Evolutionary conservation across 2,329 filamentous ascomycete genomes (phyloP).

Genomic region (Colletotrichum salicis): DNA sequence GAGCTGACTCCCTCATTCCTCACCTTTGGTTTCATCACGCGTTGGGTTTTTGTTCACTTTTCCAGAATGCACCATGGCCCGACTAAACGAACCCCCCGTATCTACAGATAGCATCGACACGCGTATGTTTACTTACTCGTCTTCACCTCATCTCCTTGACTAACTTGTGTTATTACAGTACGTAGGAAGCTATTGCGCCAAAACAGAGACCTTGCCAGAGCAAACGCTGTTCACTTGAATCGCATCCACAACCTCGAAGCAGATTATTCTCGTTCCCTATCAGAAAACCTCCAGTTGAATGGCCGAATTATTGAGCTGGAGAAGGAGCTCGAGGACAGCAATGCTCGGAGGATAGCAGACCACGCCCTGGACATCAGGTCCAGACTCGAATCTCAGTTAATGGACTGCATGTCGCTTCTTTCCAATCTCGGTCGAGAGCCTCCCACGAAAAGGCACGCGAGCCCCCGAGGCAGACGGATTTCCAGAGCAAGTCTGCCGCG

Average conservation of each 20-base stretch:
- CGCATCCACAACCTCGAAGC: constrained; percentile 81
- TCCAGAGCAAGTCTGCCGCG: constrained; percentile 37
- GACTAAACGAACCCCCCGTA: constrained; percentile 79
- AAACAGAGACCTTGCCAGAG: constrained; percentile 84
- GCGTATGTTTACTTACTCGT: constrained; percentile 60
- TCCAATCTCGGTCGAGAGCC: constrained; percentile 72
- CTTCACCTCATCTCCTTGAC: constrained; percentile 31
- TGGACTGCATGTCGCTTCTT: constrained; percentile 75
- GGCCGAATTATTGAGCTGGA: constrained; percentile 77
- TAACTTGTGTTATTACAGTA: constrained; percentile 59
- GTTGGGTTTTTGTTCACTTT: not conserved
- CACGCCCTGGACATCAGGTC: constrained; percentile 76
- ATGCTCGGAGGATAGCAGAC: constrained; percentile 68
- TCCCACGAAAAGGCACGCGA: constrained; percentile 58
- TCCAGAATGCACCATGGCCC: constrained; percentile 72
- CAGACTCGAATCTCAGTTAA: constrained; percentile 77
- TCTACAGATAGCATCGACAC: constrained; percentile 77
- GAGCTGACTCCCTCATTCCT: constrained; percentile 25
- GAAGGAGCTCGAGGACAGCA: constrained; percentile 71
- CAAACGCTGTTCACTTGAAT: constrained; percentile 80
- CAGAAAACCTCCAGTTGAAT: constrained; percentile 81
- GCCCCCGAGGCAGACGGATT: constrained; percentile 24
- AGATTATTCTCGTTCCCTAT: constrained; percentile 77
- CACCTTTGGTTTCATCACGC: constrained; percentile 14
- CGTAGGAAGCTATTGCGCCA: constrained; percentile 83